A percentile compares a stretch with the other conserved stretches of the same genome.
These are phyloP conservation scores for Ettlia oleoabundans DNA, from an alignment of 139 green algal genomes.

Conservation along the genomic window DNA sequence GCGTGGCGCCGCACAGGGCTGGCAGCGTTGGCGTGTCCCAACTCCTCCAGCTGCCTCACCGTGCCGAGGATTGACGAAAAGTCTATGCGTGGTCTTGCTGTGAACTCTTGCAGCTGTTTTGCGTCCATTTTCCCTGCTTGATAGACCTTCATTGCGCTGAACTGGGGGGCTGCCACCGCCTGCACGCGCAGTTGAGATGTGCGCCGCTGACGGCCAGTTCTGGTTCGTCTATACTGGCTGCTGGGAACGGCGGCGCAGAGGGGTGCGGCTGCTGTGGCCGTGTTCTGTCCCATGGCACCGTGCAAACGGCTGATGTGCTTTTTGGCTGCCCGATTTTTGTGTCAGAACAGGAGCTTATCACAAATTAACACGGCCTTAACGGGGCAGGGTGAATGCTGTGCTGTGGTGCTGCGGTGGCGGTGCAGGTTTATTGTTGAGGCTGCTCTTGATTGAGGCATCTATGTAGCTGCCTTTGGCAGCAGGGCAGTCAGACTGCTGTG, in stretches of 20 bases:
- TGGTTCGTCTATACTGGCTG: not conserved
- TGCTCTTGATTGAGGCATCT: not conserved
- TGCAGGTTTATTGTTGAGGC: not conserved
- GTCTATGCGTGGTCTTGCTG: constrained; percentile 86
- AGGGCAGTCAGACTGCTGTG: not conserved
- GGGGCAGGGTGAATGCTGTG: too few species aligned
- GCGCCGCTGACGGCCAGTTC: not conserved
- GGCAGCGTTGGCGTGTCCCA: too few species aligned
- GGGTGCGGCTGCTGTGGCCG: too few species aligned
- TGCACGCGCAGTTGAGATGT: not conserved
- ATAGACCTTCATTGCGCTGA: constrained; percentile 41
- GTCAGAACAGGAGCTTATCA: too few species aligned
- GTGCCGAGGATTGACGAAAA: constrained; percentile 88
- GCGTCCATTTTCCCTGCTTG: constrained; percentile 39
- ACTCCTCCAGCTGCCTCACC: constrained; percentile 72
- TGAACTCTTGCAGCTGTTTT: constrained; percentile 53
- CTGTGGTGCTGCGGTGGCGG: too few species aligned
- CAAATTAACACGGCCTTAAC: too few species aligned
- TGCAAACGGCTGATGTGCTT: too few species aligned
- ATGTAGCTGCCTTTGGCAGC: not conserved
- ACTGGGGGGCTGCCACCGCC: constrained; percentile 25
- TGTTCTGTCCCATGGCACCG: too few species aligned
- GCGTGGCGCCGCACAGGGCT: not conserved
- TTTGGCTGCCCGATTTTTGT: too few species aligned
- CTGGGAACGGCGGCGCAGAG: not conserved